phyloP scores from a whole-genome alignment of 805 yeast species.

The Cyberlindnera suaveolens region DNA sequence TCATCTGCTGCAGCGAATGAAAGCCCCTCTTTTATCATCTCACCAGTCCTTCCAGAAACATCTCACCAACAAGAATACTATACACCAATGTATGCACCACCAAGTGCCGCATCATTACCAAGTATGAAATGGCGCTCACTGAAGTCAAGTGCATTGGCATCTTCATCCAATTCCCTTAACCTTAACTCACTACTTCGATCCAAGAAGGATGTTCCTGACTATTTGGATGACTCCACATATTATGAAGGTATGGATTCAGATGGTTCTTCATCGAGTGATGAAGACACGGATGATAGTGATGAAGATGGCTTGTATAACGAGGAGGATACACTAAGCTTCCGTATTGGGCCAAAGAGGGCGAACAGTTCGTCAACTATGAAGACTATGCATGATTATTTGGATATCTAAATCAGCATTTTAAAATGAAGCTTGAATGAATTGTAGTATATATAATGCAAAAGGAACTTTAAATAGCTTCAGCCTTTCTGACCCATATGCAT shows the following conservation, averaged over 20 bases:
- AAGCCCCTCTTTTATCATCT: neutral
- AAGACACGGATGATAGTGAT: conserved; percentile 11
- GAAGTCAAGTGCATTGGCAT: conserved; percentile 6
- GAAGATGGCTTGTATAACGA: conserved; percentile 20
- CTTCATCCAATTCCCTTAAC: conserved; percentile 19
- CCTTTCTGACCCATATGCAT: conserved; percentile 13
- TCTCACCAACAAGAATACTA: conserved; percentile 1
- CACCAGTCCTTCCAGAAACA: neutral
- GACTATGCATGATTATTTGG: conserved; percentile 20
- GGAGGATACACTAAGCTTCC: conserved; percentile 17
- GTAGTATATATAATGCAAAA: too few relatives aligned
- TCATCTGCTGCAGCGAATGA: conserved; percentile 9
- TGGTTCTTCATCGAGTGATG: conserved; percentile 4
- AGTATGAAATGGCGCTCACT: neutral
- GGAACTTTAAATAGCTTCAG: neutral
- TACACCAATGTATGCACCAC: too few relatives aligned
- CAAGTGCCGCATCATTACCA: conserved; percentile 5
- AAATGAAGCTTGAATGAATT: neutral
- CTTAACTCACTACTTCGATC: conserved; percentile 17
- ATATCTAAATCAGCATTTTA: conserved; percentile 5
- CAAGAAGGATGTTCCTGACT: conserved; percentile 19
- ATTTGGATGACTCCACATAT: conserved; percentile 21
- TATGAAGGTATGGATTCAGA: conserved; percentile 21
- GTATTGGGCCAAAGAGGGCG: conserved; percentile 20
- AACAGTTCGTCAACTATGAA: conserved; percentile 15